Percentiles rank a stretch among this genome's conserved stretches.
Conservation (phyloP, 2,329 filamentous ascomycete genomes). For the Fonsecaea pugnacius region DNA sequence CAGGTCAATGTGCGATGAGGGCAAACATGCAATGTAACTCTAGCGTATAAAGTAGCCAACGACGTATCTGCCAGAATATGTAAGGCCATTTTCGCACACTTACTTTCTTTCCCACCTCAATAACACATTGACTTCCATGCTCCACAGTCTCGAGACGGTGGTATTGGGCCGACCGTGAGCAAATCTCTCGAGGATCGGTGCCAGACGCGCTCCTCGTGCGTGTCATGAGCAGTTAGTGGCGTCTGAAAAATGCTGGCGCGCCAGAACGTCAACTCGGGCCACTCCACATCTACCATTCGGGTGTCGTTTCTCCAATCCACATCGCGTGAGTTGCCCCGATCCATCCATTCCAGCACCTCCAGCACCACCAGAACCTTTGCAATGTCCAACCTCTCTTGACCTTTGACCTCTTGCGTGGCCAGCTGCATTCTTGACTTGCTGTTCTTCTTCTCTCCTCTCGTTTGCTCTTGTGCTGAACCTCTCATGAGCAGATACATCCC, state of each 20-base stretch:
- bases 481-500: slow-evolving; percentile 20
- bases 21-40: slow-evolving; percentile 17
- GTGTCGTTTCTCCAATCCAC: slow-evolving; percentile 12
- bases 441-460: neutral
- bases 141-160: slow-evolving; percentile 10
- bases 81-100: slow-evolving; percentile 9
- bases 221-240: slow-evolving; percentile 6
- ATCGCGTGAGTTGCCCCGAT: slow-evolving; percentile 19
- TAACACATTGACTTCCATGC: neutral
- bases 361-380: neutral
- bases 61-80: neutral
- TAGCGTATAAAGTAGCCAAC: slow-evolving; percentile 8
- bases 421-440: slow-evolving; percentile 17
- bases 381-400: slow-evolving; percentile 16
- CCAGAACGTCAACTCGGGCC: slow-evolving; percentile 2
- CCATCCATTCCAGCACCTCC: slow-evolving; percentile 8
- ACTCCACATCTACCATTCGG: slow-evolving; percentile 3
- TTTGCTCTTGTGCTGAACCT: slow-evolving; percentile 13
- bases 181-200: neutral
- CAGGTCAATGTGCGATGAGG: neutral
- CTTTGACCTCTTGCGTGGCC: slow-evolving; percentile 31
- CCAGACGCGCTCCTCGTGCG: slow-evolving; percentile 11
- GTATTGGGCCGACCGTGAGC: slow-evolving; percentile 5
- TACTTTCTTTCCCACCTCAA: slow-evolving; percentile 4
- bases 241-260: slow-evolving; percentile 21